Conservation (phyloP, 2,329 filamentous ascomycete genomes). For the Ophiocordyceps sinensis region DNA sequence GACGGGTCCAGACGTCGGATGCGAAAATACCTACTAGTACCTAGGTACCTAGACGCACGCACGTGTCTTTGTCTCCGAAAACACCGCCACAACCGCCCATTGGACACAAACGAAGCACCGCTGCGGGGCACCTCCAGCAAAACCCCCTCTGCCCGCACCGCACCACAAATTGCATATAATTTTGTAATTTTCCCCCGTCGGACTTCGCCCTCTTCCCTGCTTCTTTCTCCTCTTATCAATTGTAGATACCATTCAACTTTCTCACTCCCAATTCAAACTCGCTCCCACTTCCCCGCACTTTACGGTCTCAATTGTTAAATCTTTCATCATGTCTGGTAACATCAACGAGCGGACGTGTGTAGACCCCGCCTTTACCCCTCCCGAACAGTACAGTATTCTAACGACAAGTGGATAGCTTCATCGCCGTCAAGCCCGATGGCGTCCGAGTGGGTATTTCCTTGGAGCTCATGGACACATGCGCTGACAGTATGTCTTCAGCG, state of each 20-base stretch:
- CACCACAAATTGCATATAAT: background rate
- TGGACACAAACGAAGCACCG: background rate
- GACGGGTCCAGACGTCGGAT: no score
- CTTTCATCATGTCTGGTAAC: slow-evolving; percentile 45
- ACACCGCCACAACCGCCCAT: background rate
- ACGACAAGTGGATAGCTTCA: slow-evolving; percentile 57
- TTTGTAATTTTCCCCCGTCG: background rate
- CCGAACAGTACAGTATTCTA: background rate
- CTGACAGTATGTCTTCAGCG: slow-evolving; percentile 42
- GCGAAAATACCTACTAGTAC: no score
- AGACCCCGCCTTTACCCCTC: slow-evolving; percentile 20
- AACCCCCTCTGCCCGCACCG: background rate
- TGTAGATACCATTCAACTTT: background rate
- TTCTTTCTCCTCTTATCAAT: background rate
- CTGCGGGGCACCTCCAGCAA: background rate
- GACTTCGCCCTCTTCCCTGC: background rate
- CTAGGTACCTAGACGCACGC: no score
- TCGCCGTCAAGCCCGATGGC: slow-evolving; percentile 99
- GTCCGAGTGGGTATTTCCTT: slow-evolving; percentile 60
- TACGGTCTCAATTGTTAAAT: background rate
- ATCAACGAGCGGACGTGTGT: slow-evolving; percentile 69
- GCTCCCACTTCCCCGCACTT: background rate
- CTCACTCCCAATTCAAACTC: background rate
- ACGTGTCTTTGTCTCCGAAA: no score
- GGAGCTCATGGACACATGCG: background rate